Evolutionary conservation across 2,329 filamentous ascomycete genomes (phyloP).

Genomic region (Ceratocystis cacaofunesta): DNA sequence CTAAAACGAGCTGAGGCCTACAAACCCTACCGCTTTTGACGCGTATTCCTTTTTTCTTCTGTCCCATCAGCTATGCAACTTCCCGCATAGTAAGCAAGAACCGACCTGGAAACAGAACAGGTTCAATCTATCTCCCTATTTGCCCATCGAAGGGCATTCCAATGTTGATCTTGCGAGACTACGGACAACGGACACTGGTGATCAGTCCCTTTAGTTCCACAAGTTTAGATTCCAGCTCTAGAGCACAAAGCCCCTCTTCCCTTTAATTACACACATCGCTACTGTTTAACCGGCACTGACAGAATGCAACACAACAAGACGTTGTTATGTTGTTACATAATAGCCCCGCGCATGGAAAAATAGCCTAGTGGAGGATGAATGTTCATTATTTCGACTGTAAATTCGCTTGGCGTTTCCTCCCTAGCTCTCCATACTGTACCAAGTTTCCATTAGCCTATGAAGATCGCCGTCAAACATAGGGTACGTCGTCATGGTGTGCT

Average conservation of each 20-base stretch:
- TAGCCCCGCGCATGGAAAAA: background rate
- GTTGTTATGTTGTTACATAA: background rate
- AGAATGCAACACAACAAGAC: background rate
- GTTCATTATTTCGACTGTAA: background rate
- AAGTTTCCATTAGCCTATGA: background rate
- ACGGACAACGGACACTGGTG: background rate
- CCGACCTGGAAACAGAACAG: background rate
- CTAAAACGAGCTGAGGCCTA: background rate
- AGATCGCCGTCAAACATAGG: background rate
- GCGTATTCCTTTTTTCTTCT: background rate
- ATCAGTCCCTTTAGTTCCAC: background rate
- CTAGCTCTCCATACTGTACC: background rate
- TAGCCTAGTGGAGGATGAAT: background rate
- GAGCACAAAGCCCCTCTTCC: background rate
- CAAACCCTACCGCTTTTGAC: background rate
- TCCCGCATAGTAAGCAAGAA: background rate
- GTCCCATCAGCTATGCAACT: background rate
- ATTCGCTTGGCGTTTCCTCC: background rate
- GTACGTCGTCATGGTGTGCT: background rate
- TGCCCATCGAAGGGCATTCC: background rate
- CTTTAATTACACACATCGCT: background rate
- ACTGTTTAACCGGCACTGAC: background rate
- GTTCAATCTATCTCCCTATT: background rate
- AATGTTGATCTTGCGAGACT: background rate
- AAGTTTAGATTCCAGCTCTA: background rate